Evolutionary conservation across 2,329 filamentous ascomycete genomes (phyloP), one percentile per base, ranked within the genome.

Genomic region (Aspergillus sp.): DNA sequence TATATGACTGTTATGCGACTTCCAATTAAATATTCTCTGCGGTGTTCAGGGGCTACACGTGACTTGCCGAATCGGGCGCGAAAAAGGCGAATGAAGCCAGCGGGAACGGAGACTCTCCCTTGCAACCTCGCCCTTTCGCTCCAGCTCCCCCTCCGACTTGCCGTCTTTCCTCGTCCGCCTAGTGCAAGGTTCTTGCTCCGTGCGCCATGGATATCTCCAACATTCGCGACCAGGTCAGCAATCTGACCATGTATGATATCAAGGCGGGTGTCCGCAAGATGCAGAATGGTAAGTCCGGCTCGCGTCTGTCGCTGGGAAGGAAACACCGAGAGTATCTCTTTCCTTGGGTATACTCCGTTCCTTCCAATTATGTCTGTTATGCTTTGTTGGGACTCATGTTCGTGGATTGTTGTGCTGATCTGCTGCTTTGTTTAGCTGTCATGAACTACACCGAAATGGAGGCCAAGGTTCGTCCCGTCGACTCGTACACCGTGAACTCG

Each of bases 391-490:
- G 11, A n/a, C 24, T 34, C 37, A 8, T 25, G n/a, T 29, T 27
- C 13, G 11, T 12, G 27, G 30, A 36, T 13, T 34, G 27, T 16
- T 32, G 37, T 32, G 30, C 34, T 39, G 35, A 37, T 38, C 47
- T 39, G 49, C 42, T 37, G 32, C 43, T 37, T 32, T 40, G 29
- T 38, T 42, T 52, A 94, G 86, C 86, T 45, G 86, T 94, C 39
- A 94, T 95, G 88, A 95, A 94, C 66, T 94, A 89, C 62, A 94
- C 88, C 26, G 88, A 95, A 57, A 89, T 91, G 83, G 85, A 93
- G 65, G 61, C 74, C 37, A 79, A 79, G 66, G 72, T 71, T 43
- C 31, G 55, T 55, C 26, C 17, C 29, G 28, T 12, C 17, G n/a
- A n/a, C 25, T 8, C 8, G 8, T 36, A 37, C 40, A 42, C 42